These are phyloP conservation scores for Dunaliella sp. DNA, from an alignment of 139 green algal genomes.

Conservation along the genomic window DNA sequence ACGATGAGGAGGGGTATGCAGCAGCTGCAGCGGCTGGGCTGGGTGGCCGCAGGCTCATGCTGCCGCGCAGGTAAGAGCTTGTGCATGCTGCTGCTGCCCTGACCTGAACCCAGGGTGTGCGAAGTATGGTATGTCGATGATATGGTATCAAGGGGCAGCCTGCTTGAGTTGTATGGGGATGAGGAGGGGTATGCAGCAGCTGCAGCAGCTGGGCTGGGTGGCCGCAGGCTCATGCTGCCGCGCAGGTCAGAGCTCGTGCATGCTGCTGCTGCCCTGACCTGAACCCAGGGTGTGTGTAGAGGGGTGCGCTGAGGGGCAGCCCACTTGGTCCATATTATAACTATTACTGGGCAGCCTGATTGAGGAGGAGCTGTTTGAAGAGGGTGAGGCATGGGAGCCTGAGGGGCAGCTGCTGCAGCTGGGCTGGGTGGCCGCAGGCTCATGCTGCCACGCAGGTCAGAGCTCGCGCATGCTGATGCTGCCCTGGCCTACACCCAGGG, in stretches of 20 bases:
- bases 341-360: background rate
- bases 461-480: too few relatives aligned
- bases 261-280: too few relatives aligned
- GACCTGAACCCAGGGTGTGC: too few relatives aligned
- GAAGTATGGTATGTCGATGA: background rate
- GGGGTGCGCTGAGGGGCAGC: background rate
- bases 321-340: too few relatives aligned
- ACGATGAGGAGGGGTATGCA: background rate
- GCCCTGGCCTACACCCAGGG: too few relatives aligned
- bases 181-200: background rate
- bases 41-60: background rate
- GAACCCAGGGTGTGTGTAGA: background rate
- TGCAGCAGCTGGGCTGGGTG: background rate
- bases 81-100: too few relatives aligned
- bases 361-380: background rate
- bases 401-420: too few relatives aligned
- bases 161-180: background rate
- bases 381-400: background rate
- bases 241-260: too few relatives aligned
- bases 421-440: background rate
- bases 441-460: background rate
- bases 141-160: background rate
- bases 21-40: background rate
- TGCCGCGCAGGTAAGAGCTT: background rate
- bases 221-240: background rate